Evolutionary conservation across 2,329 filamentous ascomycete species (phyloP).

Genomic region (Clonostachys chloroleuca): DNA sequence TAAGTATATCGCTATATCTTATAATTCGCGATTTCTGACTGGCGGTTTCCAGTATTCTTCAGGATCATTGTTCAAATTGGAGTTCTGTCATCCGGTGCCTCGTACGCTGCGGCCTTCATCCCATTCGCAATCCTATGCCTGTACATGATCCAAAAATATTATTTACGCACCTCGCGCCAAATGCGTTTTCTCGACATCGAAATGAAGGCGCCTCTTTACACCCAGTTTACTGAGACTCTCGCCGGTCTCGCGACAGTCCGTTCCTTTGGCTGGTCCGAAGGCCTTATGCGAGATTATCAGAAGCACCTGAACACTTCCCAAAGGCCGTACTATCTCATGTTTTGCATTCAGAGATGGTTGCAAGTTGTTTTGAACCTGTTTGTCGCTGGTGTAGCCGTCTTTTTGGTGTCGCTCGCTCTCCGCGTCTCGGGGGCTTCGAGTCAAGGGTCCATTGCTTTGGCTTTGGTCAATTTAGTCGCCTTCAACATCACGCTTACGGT

Average conservation of each 20-base stretch:
- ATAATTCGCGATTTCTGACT: conserved; percentile 12
- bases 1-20: neutral
- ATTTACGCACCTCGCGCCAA: conserved; percentile 47
- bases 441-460: conserved; percentile 5
- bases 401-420: conserved; percentile 25
- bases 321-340: conserved; percentile 24
- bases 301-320: conserved; percentile 25
- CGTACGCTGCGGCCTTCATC: conserved; percentile 33
- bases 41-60: conserved; percentile 12
- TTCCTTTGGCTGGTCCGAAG: conserved; percentile 11
- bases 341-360: conserved; percentile 39
- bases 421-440: neutral
- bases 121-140: conserved; percentile 19
- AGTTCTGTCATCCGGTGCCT: neutral
- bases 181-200: conserved; percentile 49
- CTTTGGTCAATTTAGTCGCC: conserved; percentile 17
- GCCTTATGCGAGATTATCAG: conserved; percentile 33
- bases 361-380: conserved; percentile 36
- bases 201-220: conserved; percentile 39
- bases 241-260: conserved; percentile 14
- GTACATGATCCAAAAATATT: conserved; percentile 10
- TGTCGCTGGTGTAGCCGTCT: conserved; percentile 20
- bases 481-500: conserved; percentile 20
- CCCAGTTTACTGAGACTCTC: conserved; percentile 26
- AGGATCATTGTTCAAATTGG: conserved; percentile 9